These are phyloP conservation scores for Guadua angustifolia DNA, from an alignment of 176 grass and related monocot genomes.

Conservation along the genomic window DNA sequence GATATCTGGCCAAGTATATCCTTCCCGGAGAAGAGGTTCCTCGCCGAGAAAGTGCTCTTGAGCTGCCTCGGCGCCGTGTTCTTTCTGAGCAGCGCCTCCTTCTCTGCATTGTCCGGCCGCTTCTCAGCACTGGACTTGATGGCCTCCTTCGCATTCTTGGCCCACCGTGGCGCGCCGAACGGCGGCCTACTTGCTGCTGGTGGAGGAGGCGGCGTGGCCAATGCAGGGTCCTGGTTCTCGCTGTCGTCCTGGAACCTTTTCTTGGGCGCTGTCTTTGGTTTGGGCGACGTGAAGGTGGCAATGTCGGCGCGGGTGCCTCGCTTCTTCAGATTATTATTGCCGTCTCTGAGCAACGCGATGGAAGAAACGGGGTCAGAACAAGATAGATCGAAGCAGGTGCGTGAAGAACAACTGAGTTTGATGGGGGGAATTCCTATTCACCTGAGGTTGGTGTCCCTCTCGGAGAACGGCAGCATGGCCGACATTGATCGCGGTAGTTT, in stretches of 20 bases:
- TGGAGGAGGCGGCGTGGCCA: constrained; percentile 50
- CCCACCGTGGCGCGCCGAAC: constrained; percentile 57
- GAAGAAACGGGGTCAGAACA: constrained; percentile 35
- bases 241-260: constrained; percentile 66
- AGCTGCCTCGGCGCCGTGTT: constrained; percentile 58
- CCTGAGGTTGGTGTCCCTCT: constrained; percentile 67
- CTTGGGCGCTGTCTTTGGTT: constrained; percentile 50
- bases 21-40: constrained; percentile 89
- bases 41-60: constrained; percentile 91
- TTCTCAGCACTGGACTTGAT: constrained; percentile 84
- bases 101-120: constrained; percentile 48
- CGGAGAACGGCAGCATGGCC: constrained; percentile 70
- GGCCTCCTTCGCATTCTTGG: constrained; percentile 71
- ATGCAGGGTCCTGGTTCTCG: constrained; percentile 87
- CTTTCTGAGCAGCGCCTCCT: constrained; percentile 62
- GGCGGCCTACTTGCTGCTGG: constrained; percentile 44
- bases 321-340: constrained; percentile 63
- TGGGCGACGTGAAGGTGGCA: constrained; percentile 43
- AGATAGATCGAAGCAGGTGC: neutral
- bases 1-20: constrained; percentile 93
- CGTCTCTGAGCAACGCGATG: constrained; percentile 56
- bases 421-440: constrained; percentile 11
- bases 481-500: constrained; percentile 82
- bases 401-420: constrained; percentile 15
- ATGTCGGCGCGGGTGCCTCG: constrained; percentile 47